Base-by-base conservation (phyloP, 2,329 filamentous ascomycete species). In the Cercospora berteroae region DNA sequence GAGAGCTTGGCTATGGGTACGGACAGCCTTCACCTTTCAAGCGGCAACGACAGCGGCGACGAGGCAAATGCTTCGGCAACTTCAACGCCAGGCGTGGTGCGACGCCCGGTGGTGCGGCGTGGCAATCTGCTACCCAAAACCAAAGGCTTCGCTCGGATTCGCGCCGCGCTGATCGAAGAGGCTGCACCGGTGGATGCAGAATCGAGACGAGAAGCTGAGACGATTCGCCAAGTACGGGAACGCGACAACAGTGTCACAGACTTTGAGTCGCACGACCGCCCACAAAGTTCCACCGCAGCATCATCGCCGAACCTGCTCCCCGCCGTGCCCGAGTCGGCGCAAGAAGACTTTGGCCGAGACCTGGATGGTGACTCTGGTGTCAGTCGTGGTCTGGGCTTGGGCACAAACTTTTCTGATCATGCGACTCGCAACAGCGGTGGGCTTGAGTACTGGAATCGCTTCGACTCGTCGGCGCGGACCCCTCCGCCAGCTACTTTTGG, bases 51-150 rank as follows among this genome's bases (percentile, higher is more conserved):
- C 74, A 92, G 90, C 75, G 90, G 92, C 13, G 91, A 94, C 70
- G 88, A 87, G 71, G 82, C 79, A 5, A 83, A 82, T 68, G 84
- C 83, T 7, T 81, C 75, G 31, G 70, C 77, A 39, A 80, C 78
- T 23, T 80, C 78, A 59, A 89, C 90, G 64, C 86, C 91, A 60
- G 91, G 89, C 65, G 93, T 97, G 16, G 90, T 96, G 69, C 87
- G 91, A 69, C 87, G 94, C 69, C 87, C 89, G 1, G 94, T 98
- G 6, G 96, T 93, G 6, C 86, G 95, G 61, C 87, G 94, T 67
- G 92, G 94, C 7, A 99, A 96, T 79, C 84, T 99, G 69, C 80
- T 99, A 76, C 95, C 96, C 12, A 99, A 98, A 83, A 95, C 94
- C 0, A 96, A 97, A 81, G 93, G 90, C 0, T 99, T 99, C 79